Evolutionary conservation across 2,329 filamentous ascomycete genomes (phyloP).

Genomic region (Talaromyces albobiverticillius): DNA sequence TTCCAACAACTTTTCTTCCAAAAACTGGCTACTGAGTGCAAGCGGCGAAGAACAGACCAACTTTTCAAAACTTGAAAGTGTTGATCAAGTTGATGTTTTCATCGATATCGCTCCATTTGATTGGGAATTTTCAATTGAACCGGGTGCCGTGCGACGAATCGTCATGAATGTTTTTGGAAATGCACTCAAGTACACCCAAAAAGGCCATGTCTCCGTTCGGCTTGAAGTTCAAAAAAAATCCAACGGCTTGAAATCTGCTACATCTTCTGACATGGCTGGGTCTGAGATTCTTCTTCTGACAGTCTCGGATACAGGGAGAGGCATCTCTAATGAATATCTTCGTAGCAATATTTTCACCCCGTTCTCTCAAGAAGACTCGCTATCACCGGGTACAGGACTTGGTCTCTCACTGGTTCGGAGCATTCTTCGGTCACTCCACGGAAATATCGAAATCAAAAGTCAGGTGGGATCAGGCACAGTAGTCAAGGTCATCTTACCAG

Average conservation of each 20-base stretch:
- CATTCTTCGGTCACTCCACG: constrained; percentile 57
- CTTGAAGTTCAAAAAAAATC: constrained; percentile 25
- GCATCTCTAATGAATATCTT: constrained; percentile 59
- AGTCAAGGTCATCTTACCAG: constrained; percentile 43
- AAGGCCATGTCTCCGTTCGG: constrained; percentile 36
- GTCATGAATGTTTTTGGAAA: constrained; percentile 50
- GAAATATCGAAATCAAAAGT: constrained; percentile 52
- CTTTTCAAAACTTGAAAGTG: too few species aligned
- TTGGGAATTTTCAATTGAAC: constrained; percentile 46
- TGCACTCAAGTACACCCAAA: constrained; percentile 13
- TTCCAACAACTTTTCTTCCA: constrained; percentile 9
- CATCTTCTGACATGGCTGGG: constrained; percentile 14
- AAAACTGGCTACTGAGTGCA: constrained; percentile 1
- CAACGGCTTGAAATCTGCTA: constrained; percentile 1
- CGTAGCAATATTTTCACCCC: constrained; percentile 56
- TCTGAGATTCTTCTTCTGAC: constrained; percentile 27
- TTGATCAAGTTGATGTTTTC: constrained; percentile 36
- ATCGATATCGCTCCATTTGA: constrained; percentile 37
- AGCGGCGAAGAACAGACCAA: too few species aligned
- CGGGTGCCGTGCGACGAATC: constrained; percentile 45
- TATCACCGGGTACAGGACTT: constrained; percentile 59
- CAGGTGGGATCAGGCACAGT: constrained; percentile 50
- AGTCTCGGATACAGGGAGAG: constrained; percentile 59
- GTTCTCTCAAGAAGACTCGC: constrained; percentile 58
- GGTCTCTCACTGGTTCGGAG: constrained; percentile 59